A percentile compares a stretch with the other conserved stretches of the same genome.
Evolutionary conservation across 1,139 yeast species (phyloP).

Genomic region (Magnusiomyces suaveolens): DNA sequence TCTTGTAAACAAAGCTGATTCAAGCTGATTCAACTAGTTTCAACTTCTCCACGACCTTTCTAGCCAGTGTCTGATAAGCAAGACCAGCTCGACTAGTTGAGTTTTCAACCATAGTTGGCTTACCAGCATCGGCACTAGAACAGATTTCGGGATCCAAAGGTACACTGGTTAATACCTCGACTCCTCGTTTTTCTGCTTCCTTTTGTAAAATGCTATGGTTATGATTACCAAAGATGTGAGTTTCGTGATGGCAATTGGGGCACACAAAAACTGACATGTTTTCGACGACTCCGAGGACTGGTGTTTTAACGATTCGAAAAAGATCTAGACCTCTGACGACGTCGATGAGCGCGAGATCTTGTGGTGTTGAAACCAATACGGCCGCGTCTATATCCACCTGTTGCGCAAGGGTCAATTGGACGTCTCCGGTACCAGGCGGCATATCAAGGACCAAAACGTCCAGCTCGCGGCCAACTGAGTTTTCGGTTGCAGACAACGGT

Average conservation of each 20-base stretch:
- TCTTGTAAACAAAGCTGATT: background rate
- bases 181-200: slow-evolving; percentile 43
- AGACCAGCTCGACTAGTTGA: slow-evolving; percentile 28
- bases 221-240: slow-evolving; percentile 65
- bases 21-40: background rate
- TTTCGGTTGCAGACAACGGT: background rate
- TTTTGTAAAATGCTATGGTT: slow-evolving; percentile 30
- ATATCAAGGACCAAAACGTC: slow-evolving; percentile 69
- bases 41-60: background rate
- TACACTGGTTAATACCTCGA: slow-evolving; percentile 53
- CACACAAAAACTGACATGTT: slow-evolving; percentile 75
- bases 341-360: slow-evolving; percentile 73
- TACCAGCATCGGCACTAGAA: slow-evolving; percentile 51
- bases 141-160: slow-evolving; percentile 63
- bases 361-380: slow-evolving; percentile 76
- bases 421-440: slow-evolving; percentile 94
- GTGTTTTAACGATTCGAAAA: slow-evolving; percentile 68
- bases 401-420: slow-evolving; percentile 73
- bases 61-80: background rate
- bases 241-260: slow-evolving; percentile 63
- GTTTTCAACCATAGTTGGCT: slow-evolving; percentile 48
- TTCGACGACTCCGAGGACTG: slow-evolving; percentile 67
- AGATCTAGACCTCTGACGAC: slow-evolving; percentile 73
- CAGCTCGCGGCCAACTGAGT: slow-evolving; percentile 28
- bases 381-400: slow-evolving; percentile 72